Evolutionary conservation across 2,329 filamentous ascomycete species (phyloP), one percentile per base, ranked within the genome.

Genomic region (Botrytis paeoniae): DNA sequence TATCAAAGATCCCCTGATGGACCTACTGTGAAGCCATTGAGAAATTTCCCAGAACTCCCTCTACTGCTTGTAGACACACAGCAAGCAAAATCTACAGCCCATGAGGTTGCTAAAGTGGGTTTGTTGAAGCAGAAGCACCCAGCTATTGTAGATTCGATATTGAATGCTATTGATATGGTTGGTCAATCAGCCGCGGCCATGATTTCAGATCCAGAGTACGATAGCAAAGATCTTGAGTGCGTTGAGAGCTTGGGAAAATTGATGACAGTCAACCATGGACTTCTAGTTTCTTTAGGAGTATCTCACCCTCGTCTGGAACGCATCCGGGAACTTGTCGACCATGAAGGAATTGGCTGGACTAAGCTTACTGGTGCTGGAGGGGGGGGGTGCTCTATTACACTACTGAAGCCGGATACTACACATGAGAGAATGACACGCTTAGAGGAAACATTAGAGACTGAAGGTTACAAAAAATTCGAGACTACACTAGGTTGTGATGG

Each of bases 331-430:
- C 85, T 99, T 39, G 92, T 97, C 66, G 95, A 99, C 77, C 90
- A 96, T 78, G 89, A 94, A 73, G 92, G 92, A 59, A 92, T 98
- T 72, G 96, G 96, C 43, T 99, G 95, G 95, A 98, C 96, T 20
- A 99, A 99, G 82, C 87, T 99, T 73, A 99, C 96, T 0, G 96
- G 96, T 48, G 96, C 96, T 1, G 96, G 96, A 35, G 97, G 96
- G 20, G 97, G 96, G 73, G 96, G 96, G 4, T 98, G 97, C 82
- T 95, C 95, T 4, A 98, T 99, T 77, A 97, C 95, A 0, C 85
- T 99, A 6, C 85, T 99, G 66, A 92, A 91, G 76, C 92, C 93
- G 0, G 89, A 88, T 43, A 85, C 88, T 1, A 80, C 88, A 10
- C 78, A 81, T 25, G 84, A 88, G 74, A 88, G 88, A 78, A 83